phyloP scores from a whole-genome alignment of 331 rosid genomes.

The Acacia concinna region DNA sequence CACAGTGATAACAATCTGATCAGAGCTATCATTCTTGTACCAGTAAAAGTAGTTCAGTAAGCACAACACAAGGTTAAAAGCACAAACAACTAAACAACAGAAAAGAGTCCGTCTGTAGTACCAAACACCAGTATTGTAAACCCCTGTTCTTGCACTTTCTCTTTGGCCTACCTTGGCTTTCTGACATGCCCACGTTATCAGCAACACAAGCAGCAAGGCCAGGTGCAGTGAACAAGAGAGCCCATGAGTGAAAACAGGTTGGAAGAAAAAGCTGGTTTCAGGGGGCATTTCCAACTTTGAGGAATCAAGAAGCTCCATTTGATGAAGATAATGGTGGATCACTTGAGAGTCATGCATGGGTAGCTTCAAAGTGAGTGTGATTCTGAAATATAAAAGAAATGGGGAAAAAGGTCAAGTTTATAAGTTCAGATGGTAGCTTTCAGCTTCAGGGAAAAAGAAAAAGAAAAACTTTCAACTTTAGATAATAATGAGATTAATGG shows the following conservation, averaged over 20 bases:
- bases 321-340: background rate
- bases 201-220: constrained; percentile 37
- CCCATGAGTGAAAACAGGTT: constrained; percentile 48
- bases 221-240: constrained; percentile 52
- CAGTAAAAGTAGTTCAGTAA: constrained; percentile 18
- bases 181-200: constrained; percentile 43
- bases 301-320: background rate
- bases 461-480: background rate
- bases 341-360: background rate
- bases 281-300: constrained; percentile 22
- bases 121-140: constrained; percentile 15
- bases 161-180: constrained; percentile 28
- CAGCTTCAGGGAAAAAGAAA: background rate
- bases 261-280: constrained; percentile 37
- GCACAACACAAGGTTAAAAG: constrained; percentile 48
- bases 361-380: background rate
- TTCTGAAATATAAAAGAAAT: background rate
- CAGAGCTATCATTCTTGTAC: constrained; percentile 37
- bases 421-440: background rate
- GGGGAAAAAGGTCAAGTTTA: background rate
- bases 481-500: background rate
- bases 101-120: constrained; percentile 34
- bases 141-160: constrained; percentile 18
- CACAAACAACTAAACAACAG: constrained; percentile 41
- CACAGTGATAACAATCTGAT: constrained; percentile 38